phyloP scores from a whole-genome alignment of 331 rosid species.

The Malus hybrid region DNA sequence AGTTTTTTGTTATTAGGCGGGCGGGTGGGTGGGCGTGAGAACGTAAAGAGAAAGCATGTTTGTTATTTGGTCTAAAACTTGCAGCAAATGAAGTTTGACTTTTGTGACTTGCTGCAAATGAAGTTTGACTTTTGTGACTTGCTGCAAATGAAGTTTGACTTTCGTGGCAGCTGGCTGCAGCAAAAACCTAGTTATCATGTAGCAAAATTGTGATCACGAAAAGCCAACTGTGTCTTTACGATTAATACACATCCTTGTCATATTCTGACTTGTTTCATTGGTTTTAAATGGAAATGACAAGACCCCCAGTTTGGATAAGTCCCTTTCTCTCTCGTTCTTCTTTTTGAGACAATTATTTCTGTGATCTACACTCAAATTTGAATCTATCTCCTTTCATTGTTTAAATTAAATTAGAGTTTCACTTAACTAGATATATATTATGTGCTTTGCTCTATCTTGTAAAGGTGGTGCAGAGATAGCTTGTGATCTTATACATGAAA shows the following conservation, averaged over 20 bases:
- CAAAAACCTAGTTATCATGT: background rate
- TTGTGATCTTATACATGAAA: too few relatives aligned
- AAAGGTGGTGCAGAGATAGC: too few relatives aligned
- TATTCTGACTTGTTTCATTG: background rate
- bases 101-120: background rate
- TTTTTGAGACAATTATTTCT: background rate
- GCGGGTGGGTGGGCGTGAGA: background rate
- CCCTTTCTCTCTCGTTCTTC: background rate
- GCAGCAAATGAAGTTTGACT: background rate
- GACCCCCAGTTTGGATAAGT: background rate
- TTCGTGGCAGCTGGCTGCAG: background rate
- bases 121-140: background rate
- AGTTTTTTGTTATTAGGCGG: background rate
- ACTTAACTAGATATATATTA: too few relatives aligned
- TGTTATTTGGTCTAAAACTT: background rate
- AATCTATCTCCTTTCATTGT: too few relatives aligned
- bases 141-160: background rate
- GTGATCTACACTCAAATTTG: too few relatives aligned
- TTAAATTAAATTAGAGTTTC: background rate
- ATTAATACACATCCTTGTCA: background rate
- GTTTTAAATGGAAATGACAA: background rate
- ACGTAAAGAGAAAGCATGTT: background rate
- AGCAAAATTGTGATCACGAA: background rate
- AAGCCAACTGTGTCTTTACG: background rate
- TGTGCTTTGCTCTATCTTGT: background rate